Conservation (phyloP, 2,329 filamentous ascomycete species). For the Cylindrodendrum hubeiense region DNA sequence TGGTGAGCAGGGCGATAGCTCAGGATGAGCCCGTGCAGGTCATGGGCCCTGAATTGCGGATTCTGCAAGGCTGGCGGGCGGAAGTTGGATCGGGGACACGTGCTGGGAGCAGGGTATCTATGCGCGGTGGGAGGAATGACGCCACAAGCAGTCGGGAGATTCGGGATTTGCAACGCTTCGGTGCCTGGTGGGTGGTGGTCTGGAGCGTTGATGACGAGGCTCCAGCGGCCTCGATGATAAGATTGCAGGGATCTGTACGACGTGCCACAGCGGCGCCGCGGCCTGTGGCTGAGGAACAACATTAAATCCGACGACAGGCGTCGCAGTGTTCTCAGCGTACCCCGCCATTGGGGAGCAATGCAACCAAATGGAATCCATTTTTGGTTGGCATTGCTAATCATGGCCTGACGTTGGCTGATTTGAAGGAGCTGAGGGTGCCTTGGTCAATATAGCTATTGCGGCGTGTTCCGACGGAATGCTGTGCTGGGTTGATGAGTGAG, state of each 20-base stretch:
- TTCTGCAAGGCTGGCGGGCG: neutral
- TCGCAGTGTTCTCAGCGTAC: neutral
- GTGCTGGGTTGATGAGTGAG: too few relatives aligned
- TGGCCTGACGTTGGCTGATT: neutral
- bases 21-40: conserved; percentile 40
- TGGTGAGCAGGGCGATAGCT: conserved; percentile 44
- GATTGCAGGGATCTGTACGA: neutral
- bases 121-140: neutral
- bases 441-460: neutral
- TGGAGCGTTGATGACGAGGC: conserved; percentile 9
- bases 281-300: conserved; percentile 13
- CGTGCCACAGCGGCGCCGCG: neutral
- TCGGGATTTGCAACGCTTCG: conserved; percentile 4
- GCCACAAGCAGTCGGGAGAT: conserved; percentile 1
- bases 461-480: neutral
- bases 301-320: conserved; percentile 3
- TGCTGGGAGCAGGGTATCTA: neutral
- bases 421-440: neutral
- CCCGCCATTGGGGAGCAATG: neutral
- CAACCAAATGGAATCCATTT: neutral
- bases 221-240: conserved; percentile 2
- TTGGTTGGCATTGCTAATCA: neutral
- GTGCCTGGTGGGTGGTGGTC: conserved; percentile 8
- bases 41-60: conserved; percentile 35
- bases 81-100: neutral